Conservation (phyloP, 2,329 filamentous ascomycete genomes). For the Fusarium sarcochroum region DNA sequence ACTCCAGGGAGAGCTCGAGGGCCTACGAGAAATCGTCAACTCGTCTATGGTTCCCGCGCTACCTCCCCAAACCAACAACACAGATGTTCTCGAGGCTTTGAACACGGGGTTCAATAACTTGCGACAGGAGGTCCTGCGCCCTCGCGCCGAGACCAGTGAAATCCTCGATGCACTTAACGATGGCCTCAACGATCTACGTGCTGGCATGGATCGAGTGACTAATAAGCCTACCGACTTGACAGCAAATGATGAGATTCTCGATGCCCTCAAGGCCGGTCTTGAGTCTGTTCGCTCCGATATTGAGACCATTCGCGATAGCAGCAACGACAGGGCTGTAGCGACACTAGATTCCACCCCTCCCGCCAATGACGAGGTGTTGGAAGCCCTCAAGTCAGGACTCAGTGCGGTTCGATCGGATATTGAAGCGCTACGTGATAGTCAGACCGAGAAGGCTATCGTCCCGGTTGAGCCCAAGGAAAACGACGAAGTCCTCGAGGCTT, state of each 20-base stretch:
- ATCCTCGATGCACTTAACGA: constrained; percentile 92
- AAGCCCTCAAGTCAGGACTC: constrained; percentile 87
- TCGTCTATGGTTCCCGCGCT: constrained; percentile 74
- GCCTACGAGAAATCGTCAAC: constrained; percentile 83
- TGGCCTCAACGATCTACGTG: constrained; percentile 82
- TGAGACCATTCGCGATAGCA: constrained; percentile 77
- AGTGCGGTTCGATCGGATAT: constrained; percentile 83
- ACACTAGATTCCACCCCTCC: constrained; percentile 57
- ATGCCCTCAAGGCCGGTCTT: constrained; percentile 87
- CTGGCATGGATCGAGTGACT: constrained; percentile 81
- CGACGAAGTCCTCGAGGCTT: constrained; percentile 84
- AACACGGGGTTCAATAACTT: constrained; percentile 81
- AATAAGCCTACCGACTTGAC: constrained; percentile 87
- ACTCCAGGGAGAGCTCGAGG: constrained; percentile 85
- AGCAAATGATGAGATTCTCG: constrained; percentile 89
- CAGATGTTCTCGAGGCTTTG: constrained; percentile 80
- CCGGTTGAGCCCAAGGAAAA: constrained; percentile 68
- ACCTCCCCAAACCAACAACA: constrained; percentile 58
- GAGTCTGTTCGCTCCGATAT: constrained; percentile 83
- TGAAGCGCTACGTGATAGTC: constrained; percentile 76
- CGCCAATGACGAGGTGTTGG: constrained; percentile 88
- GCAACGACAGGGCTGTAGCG: constrained; percentile 65
- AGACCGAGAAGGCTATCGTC: constrained; percentile 60
- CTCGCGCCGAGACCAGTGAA: constrained; percentile 81
- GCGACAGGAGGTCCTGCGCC: constrained; percentile 79